Percentiles rank a stretch among this genome's conserved stretches.
Conservation (phyloP, 2,329 filamentous ascomycete species). For the Ciborinia camelliae region DNA sequence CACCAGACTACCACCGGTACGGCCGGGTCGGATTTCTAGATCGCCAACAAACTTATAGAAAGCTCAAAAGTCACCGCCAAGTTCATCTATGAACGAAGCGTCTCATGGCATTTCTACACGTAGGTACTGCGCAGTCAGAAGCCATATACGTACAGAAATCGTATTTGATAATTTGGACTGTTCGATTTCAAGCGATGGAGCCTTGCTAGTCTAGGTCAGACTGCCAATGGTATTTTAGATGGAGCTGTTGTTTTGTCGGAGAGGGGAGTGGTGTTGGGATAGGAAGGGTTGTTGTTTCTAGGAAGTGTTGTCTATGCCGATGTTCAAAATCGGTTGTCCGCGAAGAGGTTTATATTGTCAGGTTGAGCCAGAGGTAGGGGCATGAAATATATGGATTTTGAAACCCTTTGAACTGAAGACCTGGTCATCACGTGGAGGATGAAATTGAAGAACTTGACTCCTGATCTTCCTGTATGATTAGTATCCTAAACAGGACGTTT, state of each 20-base stretch:
- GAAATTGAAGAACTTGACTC: too few species aligned
- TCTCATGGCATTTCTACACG: too few species aligned
- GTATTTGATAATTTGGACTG: too few species aligned
- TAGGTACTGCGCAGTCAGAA: too few species aligned
- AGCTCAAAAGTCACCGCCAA: too few species aligned
- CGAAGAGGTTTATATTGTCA: not conserved
- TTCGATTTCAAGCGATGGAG: not conserved
- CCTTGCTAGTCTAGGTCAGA: not conserved
- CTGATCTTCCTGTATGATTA: not conserved
- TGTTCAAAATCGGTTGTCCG: not conserved
- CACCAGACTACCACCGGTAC: too few species aligned
- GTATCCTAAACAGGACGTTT: not conserved
- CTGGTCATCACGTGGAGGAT: not conserved
- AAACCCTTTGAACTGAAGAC: not conserved
- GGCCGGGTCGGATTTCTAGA: too few species aligned
- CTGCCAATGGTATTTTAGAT: not conserved
- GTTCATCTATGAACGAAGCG: too few species aligned
- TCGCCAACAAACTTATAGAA: too few species aligned
- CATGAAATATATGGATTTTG: not conserved
- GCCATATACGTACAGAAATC: too few species aligned
- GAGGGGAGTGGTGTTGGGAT: not conserved
- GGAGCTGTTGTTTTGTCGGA: not conserved
- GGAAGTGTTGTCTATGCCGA: too few species aligned
- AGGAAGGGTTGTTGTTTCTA: not conserved
- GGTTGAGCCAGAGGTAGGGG: not conserved